Percentiles rank a stretch among this genome's conserved stretches.
phyloP scores from a whole-genome alignment of 2,329 filamentous ascomycete genomes.

The Neofusicoccum parvum region DNA sequence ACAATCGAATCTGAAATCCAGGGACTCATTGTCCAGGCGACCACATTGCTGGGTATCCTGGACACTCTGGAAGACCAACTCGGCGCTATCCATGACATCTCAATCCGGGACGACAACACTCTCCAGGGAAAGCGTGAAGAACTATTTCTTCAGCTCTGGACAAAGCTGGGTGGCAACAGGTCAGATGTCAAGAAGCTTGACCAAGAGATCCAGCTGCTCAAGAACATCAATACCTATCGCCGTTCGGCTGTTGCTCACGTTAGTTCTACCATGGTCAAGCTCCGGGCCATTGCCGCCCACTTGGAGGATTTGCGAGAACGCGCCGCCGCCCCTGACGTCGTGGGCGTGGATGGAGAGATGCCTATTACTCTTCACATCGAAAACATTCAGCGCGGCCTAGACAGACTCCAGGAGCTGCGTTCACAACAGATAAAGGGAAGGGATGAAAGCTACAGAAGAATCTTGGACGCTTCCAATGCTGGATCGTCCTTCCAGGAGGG shows the following conservation, averaged over 20 bases:
- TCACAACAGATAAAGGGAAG: slow-evolving; percentile 61
- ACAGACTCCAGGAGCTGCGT: slow-evolving; percentile 68
- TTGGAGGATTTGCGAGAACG: slow-evolving; percentile 72
- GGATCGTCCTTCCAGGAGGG: background rate
- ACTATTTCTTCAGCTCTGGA: slow-evolving; percentile 72
- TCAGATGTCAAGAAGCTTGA: slow-evolving; percentile 62
- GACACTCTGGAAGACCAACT: slow-evolving; percentile 70
- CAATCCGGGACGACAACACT: slow-evolving; percentile 63
- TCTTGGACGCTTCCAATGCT: background rate
- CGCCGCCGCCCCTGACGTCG: slow-evolving; percentile 67
- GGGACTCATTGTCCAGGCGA: slow-evolving; percentile 68
- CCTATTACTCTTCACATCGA: slow-evolving; percentile 75
- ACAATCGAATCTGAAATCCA: slow-evolving; percentile 71
- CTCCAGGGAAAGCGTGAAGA: slow-evolving; percentile 64
- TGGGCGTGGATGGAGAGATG: slow-evolving; percentile 28
- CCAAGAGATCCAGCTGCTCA: slow-evolving; percentile 65
- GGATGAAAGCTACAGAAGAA: slow-evolving; percentile 47
- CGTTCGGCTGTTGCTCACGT: slow-evolving; percentile 68
- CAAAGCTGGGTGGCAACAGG: slow-evolving; percentile 70
- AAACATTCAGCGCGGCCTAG: slow-evolving; percentile 71
- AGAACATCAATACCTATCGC: slow-evolving; percentile 67
- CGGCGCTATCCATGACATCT: slow-evolving; percentile 68
- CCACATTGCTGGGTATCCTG: slow-evolving; percentile 67
- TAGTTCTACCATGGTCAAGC: slow-evolving; percentile 68
- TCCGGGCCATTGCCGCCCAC: slow-evolving; percentile 71